Evolutionary conservation across 352 stramenopile species (phyloP).

Genomic region (Phytophthora citrophthora): DNA sequence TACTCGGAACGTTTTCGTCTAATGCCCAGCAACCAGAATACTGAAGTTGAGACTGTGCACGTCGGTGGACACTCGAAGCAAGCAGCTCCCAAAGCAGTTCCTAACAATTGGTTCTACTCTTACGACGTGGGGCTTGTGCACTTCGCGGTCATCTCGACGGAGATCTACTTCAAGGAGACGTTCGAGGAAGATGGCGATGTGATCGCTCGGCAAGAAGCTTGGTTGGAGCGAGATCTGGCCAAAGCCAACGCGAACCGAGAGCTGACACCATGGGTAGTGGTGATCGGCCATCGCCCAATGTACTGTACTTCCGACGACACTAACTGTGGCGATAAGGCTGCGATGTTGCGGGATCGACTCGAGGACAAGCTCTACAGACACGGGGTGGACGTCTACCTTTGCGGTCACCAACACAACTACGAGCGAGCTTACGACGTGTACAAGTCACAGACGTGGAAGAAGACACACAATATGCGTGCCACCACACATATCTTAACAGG

Average conservation of each 20-base stretch:
- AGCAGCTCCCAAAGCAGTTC: conserved; percentile 38
- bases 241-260: conserved; percentile 70
- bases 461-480: conserved; percentile 78
- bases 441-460: conserved; percentile 53
- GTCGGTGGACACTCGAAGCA: conserved; percentile 35
- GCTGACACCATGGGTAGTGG: conserved; percentile 80
- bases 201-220: conserved; percentile 63
- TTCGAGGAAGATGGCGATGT: conserved; percentile 54
- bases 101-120: conserved; percentile 92
- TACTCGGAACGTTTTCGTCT: conserved; percentile 87
- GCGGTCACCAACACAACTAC: conserved; percentile 92
- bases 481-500: conserved; percentile 90
- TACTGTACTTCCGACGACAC: conserved; percentile 86
- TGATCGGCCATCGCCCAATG: conserved; percentile 87
- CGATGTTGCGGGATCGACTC: conserved; percentile 62
- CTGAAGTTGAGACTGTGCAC: conserved; percentile 52
- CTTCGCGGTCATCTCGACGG: conserved; percentile 84
- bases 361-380: conserved; percentile 79
- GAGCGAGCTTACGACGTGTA: conserved; percentile 88
- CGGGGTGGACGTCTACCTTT: conserved; percentile 89
- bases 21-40: conserved; percentile 80
- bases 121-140: conserved; percentile 87
- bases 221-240: conserved; percentile 67
- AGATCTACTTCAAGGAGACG: conserved; percentile 88
- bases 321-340: conserved; percentile 71